phyloP scores from a whole-genome alignment of 106 monocot species.

The Narthecium ossifragum region DNA sequence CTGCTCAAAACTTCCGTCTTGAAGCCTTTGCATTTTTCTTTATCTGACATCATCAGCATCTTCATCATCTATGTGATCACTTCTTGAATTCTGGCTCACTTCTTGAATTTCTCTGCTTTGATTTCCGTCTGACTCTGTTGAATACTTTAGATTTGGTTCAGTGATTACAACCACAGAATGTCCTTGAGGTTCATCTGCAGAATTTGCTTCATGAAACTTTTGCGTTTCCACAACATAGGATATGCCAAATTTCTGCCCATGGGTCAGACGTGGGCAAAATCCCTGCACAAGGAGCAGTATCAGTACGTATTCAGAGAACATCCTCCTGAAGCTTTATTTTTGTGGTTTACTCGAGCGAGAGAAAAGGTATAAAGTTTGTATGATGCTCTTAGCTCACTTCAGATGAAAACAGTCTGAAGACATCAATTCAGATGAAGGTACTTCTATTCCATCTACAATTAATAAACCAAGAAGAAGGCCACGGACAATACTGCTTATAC shows the following conservation, averaged over 20 bases:
- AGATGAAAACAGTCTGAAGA: not conserved
- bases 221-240: constrained; percentile 39
- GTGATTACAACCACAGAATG: constrained; percentile 27
- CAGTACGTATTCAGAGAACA: not conserved
- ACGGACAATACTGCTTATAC: too few relatives aligned
- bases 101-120: not conserved
- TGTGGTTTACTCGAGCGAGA: too few relatives aligned
- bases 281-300: constrained; percentile 40
- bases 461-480: too few relatives aligned
- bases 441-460: not conserved
- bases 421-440: not conserved
- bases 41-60: constrained; percentile 2
- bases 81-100: not conserved
- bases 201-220: constrained; percentile 12
- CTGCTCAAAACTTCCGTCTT: not conserved
- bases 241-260: constrained; percentile 82
- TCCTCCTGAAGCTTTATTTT: not conserved
- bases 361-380: too few relatives aligned
- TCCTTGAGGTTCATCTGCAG: constrained; percentile 10
- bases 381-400: not conserved
- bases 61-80: constrained; percentile 3
- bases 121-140: constrained; percentile 5
- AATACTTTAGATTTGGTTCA: constrained; percentile 8
- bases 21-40: not conserved
- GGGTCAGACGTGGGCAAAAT: constrained; percentile 59